phyloP scores from a whole-genome alignment of 176 grass and related monocot species.

The Triticum monococcum region DNA sequence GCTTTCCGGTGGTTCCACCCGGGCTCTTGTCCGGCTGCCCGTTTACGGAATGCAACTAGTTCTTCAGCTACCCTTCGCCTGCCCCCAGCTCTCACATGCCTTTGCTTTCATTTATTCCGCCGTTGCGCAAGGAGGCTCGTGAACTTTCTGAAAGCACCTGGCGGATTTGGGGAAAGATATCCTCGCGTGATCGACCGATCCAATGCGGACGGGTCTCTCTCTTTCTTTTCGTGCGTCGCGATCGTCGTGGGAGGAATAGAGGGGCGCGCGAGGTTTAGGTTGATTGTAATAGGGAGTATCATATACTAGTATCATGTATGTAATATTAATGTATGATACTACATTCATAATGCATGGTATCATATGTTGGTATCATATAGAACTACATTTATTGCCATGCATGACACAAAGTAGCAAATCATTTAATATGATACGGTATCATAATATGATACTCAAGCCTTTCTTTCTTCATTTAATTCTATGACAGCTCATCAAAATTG shows the following conservation, averaged over 20 bases:
- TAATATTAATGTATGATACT: too few species aligned
- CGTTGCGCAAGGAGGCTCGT: neutral
- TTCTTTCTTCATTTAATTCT: too few species aligned
- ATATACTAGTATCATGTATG: too few species aligned
- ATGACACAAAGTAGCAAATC: too few species aligned
- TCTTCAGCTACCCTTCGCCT: neutral
- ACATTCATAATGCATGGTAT: too few species aligned
- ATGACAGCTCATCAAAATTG: too few species aligned
- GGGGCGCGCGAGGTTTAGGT: slow-evolving; percentile 8
- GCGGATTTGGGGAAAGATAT: slow-evolving; percentile 29
- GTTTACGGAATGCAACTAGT: slow-evolving; percentile 17
- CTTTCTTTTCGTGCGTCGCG: slow-evolving; percentile 29
- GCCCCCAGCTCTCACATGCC: neutral
- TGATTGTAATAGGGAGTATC: too few species aligned
- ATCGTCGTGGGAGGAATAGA: slow-evolving; percentile 50
- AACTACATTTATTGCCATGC: too few species aligned
- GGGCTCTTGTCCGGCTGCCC: slow-evolving; percentile 14
- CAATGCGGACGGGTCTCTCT: slow-evolving; percentile 32
- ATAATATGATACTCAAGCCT: too few species aligned
- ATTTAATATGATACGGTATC: too few species aligned
- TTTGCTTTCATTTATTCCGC: neutral
- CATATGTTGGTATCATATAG: too few species aligned
- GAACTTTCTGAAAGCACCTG: slow-evolving; percentile 26
- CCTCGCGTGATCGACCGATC: slow-evolving; percentile 25
- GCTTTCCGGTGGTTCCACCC: slow-evolving; percentile 29